Percentiles rank a stretch among this genome's conserved stretches.
These are phyloP conservation scores for Hygrophoropsis aurantiaca DNA, from an alignment of 768 basidiomycete species.

Conservation along the genomic window DNA sequence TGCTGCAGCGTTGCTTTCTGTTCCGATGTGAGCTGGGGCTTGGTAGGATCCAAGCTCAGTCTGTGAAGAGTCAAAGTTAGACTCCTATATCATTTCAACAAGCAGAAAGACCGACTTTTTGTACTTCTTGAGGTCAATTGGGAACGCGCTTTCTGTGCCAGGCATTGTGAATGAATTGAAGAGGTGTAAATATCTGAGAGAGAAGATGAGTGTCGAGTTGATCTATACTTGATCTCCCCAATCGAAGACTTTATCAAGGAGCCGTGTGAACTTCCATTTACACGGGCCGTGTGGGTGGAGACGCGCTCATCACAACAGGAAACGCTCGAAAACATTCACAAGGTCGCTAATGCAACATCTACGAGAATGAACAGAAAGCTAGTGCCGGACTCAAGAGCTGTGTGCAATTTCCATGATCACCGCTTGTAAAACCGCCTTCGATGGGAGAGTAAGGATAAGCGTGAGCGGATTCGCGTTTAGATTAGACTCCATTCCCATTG, in stretches of 20 bases:
- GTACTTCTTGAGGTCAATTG: conserved; percentile 75
- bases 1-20: conserved; percentile 56
- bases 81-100: neutral
- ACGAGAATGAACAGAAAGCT: conserved; percentile 5
- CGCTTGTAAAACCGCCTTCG: conserved; percentile 6
- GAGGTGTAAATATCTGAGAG: neutral
- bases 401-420: conserved; percentile 9
- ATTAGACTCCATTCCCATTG: conserved; percentile 10
- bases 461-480: conserved; percentile 5
- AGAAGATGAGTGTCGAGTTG: neutral
- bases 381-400: conserved; percentile 1
- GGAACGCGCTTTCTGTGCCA: conserved; percentile 51
- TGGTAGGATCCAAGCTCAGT: conserved; percentile 70
- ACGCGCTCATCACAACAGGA: neutral
- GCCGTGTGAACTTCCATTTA: conserved; percentile 25
- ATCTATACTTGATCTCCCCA: conserved; percentile 1
- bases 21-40: conserved; percentile 59
- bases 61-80: conserved; percentile 33
- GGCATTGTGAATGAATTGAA: conserved; percentile 32
- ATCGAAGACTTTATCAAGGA: conserved; percentile 18
- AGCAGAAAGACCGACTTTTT: conserved; percentile 52
- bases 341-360: conserved; percentile 1
- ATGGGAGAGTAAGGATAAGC: conserved; percentile 6
- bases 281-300: conserved; percentile 1
- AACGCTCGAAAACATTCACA: conserved; percentile 19